Conservation (phyloP, 352 stramenopile species). For the Phytophthora colocasiae region DNA sequence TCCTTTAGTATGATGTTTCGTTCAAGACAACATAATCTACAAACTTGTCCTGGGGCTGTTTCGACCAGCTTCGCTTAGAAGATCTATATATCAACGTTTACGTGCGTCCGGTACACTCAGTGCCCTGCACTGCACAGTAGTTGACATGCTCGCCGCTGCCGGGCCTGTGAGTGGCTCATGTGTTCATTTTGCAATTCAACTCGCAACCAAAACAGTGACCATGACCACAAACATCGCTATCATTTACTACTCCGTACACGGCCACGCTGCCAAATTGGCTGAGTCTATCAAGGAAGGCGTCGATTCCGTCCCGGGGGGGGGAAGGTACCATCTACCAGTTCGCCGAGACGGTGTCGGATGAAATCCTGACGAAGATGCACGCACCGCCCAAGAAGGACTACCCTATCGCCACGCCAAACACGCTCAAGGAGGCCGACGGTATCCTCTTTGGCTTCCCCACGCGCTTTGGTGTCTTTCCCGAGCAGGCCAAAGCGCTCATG, state of each 20-base stretch:
- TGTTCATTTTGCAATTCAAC: too few relatives aligned
- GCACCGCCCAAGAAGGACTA: background rate
- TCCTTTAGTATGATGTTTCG: too few relatives aligned
- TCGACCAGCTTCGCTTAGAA: too few relatives aligned
- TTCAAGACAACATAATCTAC: too few relatives aligned
- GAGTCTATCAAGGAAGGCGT: slow-evolving; percentile 18
- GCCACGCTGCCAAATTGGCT: slow-evolving; percentile 11
- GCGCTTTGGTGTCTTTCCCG: slow-evolving; percentile 13
- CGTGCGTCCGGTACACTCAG: too few relatives aligned
- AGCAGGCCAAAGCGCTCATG: slow-evolving; percentile 18
- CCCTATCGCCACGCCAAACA: slow-evolving; percentile 14
- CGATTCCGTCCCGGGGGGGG: slow-evolving; percentile 15
- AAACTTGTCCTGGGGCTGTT: too few relatives aligned
- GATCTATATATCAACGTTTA: too few relatives aligned
- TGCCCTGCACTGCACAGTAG: too few relatives aligned
- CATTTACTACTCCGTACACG: slow-evolving; percentile 29
- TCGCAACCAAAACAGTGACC: background rate
- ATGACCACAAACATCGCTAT: slow-evolving; percentile 24
- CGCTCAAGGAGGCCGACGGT: slow-evolving; percentile 21
- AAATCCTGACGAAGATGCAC: slow-evolving; percentile 18
- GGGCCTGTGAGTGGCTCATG: too few relatives aligned
- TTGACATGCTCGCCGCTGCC: too few relatives aligned
- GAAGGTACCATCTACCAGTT: slow-evolving; percentile 18
- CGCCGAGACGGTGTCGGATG: slow-evolving; percentile 16
- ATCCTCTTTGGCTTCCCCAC: slow-evolving; percentile 24